These are phyloP conservation scores for Dendrobium officinale DNA, from an alignment of 106 monocot genomes.

Conservation along the genomic window DNA sequence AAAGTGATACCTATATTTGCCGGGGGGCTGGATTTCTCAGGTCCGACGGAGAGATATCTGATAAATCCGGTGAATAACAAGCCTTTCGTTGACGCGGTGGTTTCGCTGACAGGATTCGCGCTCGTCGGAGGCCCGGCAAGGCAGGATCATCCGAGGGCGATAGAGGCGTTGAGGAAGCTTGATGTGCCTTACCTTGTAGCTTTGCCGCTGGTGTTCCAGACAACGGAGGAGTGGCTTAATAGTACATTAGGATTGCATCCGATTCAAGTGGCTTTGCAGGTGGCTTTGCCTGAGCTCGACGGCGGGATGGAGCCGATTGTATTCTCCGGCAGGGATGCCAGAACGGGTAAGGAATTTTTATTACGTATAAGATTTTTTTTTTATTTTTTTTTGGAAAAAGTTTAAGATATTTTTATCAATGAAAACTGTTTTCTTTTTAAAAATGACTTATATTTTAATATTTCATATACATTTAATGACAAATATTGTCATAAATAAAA, in stretches of 20 bases:
- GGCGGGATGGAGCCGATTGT: constrained; percentile 81
- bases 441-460: too few relatives aligned
- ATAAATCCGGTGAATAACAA: constrained; percentile 42
- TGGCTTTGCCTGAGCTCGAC: constrained; percentile 71
- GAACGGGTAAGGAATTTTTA: constrained; percentile 26
- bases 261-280: constrained; percentile 72
- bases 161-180: constrained; percentile 60
- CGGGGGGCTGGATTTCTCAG: constrained; percentile 67
- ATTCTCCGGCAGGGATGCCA: constrained; percentile 57
- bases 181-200: constrained; percentile 72
- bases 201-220: constrained; percentile 72
- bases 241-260: constrained; percentile 66
- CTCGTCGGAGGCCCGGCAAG: constrained; percentile 71
- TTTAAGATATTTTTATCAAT: too few relatives aligned
- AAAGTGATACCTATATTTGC: constrained; percentile 62
- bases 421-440: too few relatives aligned
- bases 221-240: constrained; percentile 76
- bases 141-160: constrained; percentile 65
- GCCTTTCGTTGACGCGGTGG: constrained; percentile 53
- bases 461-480: too few relatives aligned
- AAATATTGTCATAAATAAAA: too few relatives aligned
- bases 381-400: too few relatives aligned
- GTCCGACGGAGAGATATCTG: constrained; percentile 41
- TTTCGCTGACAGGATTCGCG: constrained; percentile 65
- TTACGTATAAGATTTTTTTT: too few relatives aligned